These are phyloP conservation scores for Phytophthora agathidicida DNA, from an alignment of 352 stramenopile species.

Conservation along the genomic window DNA sequence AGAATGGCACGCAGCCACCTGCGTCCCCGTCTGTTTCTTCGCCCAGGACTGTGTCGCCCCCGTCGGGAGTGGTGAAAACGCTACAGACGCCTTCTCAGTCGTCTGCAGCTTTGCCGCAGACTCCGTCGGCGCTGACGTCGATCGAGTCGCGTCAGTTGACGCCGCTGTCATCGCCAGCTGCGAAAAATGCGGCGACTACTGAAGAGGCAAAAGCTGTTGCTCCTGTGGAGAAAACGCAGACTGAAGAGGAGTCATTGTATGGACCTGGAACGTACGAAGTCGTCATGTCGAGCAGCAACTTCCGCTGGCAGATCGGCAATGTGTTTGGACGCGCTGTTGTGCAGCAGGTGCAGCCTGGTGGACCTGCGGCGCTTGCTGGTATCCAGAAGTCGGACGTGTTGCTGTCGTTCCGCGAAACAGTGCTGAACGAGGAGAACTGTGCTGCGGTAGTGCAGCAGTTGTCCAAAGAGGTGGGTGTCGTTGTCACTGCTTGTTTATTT, in stretches of 20 bases:
- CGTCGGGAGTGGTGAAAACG: conserved; percentile 28
- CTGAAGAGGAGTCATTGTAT: conserved; percentile 51
- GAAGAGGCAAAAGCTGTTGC: conserved; percentile 17
- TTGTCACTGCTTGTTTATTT: background rate
- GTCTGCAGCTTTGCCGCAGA: conserved; percentile 39
- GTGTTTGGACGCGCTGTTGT: conserved; percentile 87
- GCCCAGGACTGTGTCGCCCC: conserved; percentile 21
- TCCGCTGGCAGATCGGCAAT: conserved; percentile 85
- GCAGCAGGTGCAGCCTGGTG: conserved; percentile 70
- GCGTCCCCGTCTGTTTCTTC: conserved; percentile 12
- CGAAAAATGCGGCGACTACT: conserved; percentile 3
- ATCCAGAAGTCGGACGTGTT: conserved; percentile 89
- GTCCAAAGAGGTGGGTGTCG: conserved; percentile 64
- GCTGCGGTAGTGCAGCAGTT: conserved; percentile 76
- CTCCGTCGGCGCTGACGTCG: conserved; percentile 48
- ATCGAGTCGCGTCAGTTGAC: conserved; percentile 64
- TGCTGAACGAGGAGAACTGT: conserved; percentile 83
- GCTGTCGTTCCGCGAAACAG: conserved; percentile 70
- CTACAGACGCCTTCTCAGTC: conserved; percentile 35
- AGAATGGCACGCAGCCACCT: conserved; percentile 16
- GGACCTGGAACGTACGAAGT: conserved; percentile 82
- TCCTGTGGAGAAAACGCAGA: conserved; percentile 5
- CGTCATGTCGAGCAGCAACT: conserved; percentile 73
- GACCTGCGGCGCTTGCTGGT: conserved; percentile 66
- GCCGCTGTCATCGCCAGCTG: conserved; percentile 46